Base-by-base conservation (phyloP, 805 yeast genomes). In the Yarrowia sp. region DNA sequence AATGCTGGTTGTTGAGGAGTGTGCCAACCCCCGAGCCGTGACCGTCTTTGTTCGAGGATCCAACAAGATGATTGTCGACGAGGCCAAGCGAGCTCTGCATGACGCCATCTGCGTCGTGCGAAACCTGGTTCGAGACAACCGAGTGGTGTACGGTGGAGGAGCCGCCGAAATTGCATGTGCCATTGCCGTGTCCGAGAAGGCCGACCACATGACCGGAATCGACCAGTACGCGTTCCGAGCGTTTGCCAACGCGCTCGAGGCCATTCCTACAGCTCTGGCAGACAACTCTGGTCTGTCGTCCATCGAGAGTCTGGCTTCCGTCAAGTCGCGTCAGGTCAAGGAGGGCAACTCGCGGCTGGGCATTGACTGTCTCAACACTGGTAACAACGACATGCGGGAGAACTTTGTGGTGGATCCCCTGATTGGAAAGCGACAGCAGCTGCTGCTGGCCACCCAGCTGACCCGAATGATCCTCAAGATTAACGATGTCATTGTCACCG, bases 91-190 rank as follows among this genome's bases (percentile, higher is more conserved):
- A 76, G 98, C 99, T 1, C 81, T 95, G 66, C 98, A 95, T 73
- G 99, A 95, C 75, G 90, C 99, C 8, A 80, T 95, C 66, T 93
- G 99, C 79, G 99, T 96, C 50, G 99, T 95, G 33, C 89, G 99
- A 79, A 96, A 95, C 78, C 84, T 95, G 74, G 88, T 96, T 61
- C 85, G 87, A 72, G 98, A 96, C 76, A 88, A 86, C 75, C 84
- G 97, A 76, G 90, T 95, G 51, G 98, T 96, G n/a, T 95, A 95
- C 74, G 99, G 99, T 68, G 99, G 99, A 71, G 99, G 99, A 70
- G 96, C 99, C 22, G 96, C 98, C 41, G 99, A 95, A 79, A 86
- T 95, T 63, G 83, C 97, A 2, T 89, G 96, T 80, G 92, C 98
- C 13, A 79, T 95, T 70, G 96, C 95, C 15, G 96, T 95, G 14